Evolutionary conservation across 129 eudicot genomes (phyloP).

Genomic region (Escallonia herrerae): DNA sequence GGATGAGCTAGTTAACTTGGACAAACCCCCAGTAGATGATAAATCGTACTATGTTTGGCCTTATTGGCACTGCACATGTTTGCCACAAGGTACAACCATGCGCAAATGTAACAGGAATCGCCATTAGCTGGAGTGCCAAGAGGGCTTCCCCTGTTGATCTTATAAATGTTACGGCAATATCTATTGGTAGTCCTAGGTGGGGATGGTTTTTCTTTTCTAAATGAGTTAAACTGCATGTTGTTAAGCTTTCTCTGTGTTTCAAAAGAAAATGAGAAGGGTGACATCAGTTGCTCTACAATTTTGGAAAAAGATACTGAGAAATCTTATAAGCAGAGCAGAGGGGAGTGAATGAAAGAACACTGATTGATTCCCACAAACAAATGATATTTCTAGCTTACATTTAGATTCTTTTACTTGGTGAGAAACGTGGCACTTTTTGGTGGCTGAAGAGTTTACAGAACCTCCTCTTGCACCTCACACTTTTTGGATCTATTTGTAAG

Average conservation of each 20-base stretch:
- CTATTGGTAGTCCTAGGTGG: background rate
- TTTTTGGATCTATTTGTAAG: no score
- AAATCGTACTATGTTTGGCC: background rate
- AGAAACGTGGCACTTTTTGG: no score
- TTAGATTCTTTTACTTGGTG: no score
- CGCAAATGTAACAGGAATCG: no score
- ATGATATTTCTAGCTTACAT: no score
- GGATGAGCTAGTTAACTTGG: background rate
- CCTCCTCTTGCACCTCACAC: no score
- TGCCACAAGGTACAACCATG: background rate
- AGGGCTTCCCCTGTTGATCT: background rate
- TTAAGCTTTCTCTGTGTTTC: background rate
- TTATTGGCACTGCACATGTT: background rate
- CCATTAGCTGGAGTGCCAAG: background rate
- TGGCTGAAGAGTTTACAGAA: no score
- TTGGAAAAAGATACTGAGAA: no score
- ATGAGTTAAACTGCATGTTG: background rate
- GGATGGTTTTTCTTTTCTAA: background rate
- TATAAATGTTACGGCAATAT: background rate
- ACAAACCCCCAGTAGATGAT: background rate
- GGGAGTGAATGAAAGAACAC: no score
- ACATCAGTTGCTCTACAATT: background rate
- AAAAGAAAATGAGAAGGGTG: background rate
- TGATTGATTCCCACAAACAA: no score
- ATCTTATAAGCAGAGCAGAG: no score